Base-by-base conservation (phyloP, 208 protist species). In the Trypanosoma caninum region DNA sequence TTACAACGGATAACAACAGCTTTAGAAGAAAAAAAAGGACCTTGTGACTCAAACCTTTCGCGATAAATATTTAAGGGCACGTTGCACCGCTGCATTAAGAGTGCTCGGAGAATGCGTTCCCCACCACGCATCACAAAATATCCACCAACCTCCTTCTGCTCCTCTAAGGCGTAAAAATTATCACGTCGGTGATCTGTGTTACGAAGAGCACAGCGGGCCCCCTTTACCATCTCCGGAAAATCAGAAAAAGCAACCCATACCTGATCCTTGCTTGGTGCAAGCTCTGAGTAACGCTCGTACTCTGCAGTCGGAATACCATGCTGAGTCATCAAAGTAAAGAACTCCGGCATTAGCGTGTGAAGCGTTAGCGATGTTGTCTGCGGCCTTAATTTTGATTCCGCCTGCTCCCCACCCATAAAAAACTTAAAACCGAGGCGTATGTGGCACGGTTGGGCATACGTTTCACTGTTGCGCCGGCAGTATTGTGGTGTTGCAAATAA, bases 41-140 rank as follows among this genome's bases (percentile, higher is more conserved):
- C 98, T 45, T 97, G 84, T 13, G 88, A 91, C 1, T 35, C 33
- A 78, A 97, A 99, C 40, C 80, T 76, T 22, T 94, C 70, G 25
- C 97, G 82, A 0, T 74, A 42, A 22, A 99, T 84, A 37, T 94
- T 97, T 22, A 99, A 81, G 5, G 97, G 80, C 34, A 98, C 90
- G 80, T 99, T 98, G 44, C 93, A 84, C 16, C 97, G 81, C 51
- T 92, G 91, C 75, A 97, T 84, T 38, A 99, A 76, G 22, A 99
- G 74, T 40, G 99, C 72, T 59, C 99, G 97, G 25, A 99, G 72
- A 47, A 99, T 89, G 40, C 97, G 97, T 78, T 99, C 99, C 20
- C 94, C 86, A 37, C 99, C 99, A 58, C 98, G 97, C 66, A 98
- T 84, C 58, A 99, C 90, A 71, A 99, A 99, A 89, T 99, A 99